Conservation (phyloP, 306 rosid genomes). For the Cicer cuneatum region DNA sequence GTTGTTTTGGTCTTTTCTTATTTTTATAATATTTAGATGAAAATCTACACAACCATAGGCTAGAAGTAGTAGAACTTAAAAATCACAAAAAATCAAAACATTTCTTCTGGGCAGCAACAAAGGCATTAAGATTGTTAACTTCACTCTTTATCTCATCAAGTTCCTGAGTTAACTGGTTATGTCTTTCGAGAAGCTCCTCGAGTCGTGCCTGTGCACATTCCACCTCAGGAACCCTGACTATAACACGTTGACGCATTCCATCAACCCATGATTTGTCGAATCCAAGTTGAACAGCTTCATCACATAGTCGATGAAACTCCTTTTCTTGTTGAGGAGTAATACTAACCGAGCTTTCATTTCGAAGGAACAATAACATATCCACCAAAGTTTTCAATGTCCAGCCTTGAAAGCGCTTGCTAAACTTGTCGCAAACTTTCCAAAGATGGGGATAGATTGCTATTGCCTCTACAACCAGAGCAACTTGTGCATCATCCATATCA, state of each 20-base stretch:
- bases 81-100: constrained; percentile 30
- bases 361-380: constrained; percentile 28
- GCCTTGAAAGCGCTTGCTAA: constrained; percentile 29
- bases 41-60: not conserved
- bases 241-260: constrained; percentile 14
- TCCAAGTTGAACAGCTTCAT: constrained; percentile 32
- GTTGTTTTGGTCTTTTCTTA: too few species aligned
- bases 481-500: constrained; percentile 38
- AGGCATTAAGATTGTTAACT: constrained; percentile 6
- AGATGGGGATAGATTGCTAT: constrained; percentile 34
- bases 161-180: not conserved
- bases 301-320: constrained; percentile 16
- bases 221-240: constrained; percentile 7
- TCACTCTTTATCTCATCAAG: not conserved
- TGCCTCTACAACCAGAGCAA: constrained; percentile 25
- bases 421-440: not conserved
- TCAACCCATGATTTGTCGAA: constrained; percentile 40
- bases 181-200: not conserved
- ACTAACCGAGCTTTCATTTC: not conserved
- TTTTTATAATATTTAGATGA: too few species aligned
- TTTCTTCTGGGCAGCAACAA: constrained; percentile 4
- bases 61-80: not conserved
- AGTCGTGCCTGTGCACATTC: not conserved
- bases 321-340: constrained; percentile 7
- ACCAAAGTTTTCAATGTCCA: constrained; percentile 36